Evolutionary conservation across 345 rosid genomes (phyloP), one percentile per base, ranked within the genome.

Genomic region (Gossypium anomalum): DNA sequence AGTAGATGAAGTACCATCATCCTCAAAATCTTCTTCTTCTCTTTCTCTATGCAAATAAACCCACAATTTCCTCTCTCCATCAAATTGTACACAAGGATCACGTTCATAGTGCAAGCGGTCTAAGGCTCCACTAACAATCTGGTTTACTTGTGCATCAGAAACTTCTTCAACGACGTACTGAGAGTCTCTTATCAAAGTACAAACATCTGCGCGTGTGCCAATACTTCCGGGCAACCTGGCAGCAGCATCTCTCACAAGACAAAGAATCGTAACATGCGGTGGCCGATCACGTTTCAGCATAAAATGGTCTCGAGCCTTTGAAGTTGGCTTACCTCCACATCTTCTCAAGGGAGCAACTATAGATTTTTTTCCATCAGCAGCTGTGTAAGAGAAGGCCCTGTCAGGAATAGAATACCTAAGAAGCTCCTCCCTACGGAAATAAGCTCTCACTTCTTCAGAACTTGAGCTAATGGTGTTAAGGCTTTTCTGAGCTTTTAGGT

Each of bases 21-120:
- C 99, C 81, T 95, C 99, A 77, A 95, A 95, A 85, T 95, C 99
- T 87, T 95, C 99, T 82, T 95, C 98, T 84, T 95, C 99, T 81
- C 97, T 91, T 66, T 95, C 96, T 80, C 96, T 80, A 76, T 95
- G 99, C 71, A 93, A 80, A 83, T 95, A 95, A 72, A 89, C 97
- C 99, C 99, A 95, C 86, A 95, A 70, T 82, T 95, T 95, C 88
- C 98, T 85, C 60, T 95, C 99, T 1, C 88, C 83, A 77, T 93
- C 98, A 78, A 87, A 95, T 73, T 88, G 97, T 67, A 95, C 99
- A 79, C 99, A 95, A 70, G 99, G 99, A 85, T 95, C 99, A 9
- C 97, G 97, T 71, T 95, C 99, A 71, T 95, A 95, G 77, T 95
- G 99, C 85, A 95, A 81, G 53, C 99, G 41, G 7, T 34, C 41